Evolutionary conservation across 2,329 filamentous ascomycete species (phyloP), one percentile per base, ranked within the genome.

Genomic region (Didymella pomorum): DNA sequence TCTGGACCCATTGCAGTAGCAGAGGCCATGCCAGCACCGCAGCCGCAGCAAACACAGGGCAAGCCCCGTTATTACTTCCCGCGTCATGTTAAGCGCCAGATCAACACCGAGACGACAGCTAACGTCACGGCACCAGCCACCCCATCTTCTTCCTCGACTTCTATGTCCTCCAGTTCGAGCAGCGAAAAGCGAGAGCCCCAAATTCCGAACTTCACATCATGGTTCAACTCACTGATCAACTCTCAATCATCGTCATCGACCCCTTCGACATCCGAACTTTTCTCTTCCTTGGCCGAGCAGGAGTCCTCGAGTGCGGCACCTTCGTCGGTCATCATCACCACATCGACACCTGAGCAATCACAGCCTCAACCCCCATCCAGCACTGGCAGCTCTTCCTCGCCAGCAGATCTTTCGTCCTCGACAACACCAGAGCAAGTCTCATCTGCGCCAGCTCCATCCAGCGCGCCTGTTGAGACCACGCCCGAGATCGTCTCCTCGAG

Each of bases 51-150:
- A 62, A 73, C 75, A 56, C 66, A 73, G 48, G 64, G 54, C 25
- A 70, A 66, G 42, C 79, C 80, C 23, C 73, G 75, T 64, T 82
- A 81, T 75, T 82, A 82, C 71, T 81, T 80, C 60, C 79, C 80
- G n/a, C 76, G 78, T 54, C 75, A 80, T 52, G 67, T 81, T 28
- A 81, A 81, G 71, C 73, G 80, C 50, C 75, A 79, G 63, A 76
- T 77, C 52, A 64, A 73, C 44, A 67, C 70, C 48, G 45, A 53
- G 4, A 35, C 48, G 18, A 35, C 48, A 18, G 72, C 72, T 50
- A 76, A 78, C 53, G 68, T 63, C 23, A 76, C 76, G 39, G 64
- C 67, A 16, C 63, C 73, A 21, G 69, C 71, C 39, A 52, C 65
- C 4, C 49, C 69, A 4, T 64, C 70, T 14, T 69, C 68, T 2